Base-by-base conservation (phyloP, 345 rosid genomes). In the Isatis tinctoria region DNA sequence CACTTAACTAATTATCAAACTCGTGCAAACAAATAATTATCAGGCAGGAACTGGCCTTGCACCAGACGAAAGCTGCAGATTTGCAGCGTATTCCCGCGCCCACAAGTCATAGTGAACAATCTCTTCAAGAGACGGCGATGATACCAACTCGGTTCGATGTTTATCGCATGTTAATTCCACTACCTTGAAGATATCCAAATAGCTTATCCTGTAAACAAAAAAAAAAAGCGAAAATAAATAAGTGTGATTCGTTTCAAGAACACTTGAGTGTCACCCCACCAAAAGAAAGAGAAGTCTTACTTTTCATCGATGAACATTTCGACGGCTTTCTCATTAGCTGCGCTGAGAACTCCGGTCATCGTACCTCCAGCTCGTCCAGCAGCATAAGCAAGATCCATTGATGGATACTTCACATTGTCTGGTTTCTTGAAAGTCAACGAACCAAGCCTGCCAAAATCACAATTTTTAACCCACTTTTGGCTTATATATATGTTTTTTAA, bases 301-400 rank as follows among this genome's bases (percentile, higher is more conserved):
- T 85, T 82, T 76, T 90, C 97, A 78, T 85, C 73, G 0, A 95
- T 86, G 81, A 91, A 91, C 89, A 88, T 75, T 81, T 88, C 92
- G 3, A 88, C 97, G 0, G 94, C 97, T 83, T 83, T 86, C 82
- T 91, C 97, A 7, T 91, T 88, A 63, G 97, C 97, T n/a, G 97
- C 98, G 32, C 99, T 90, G 61, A 95, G 97, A 69, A 95, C 99
- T 82, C 99, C 99, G 1, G 97, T 95, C 99, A 95, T 95, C 49
- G 99, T 95, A 67, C 99, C 99, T 79, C 98, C 99, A 17, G 99
- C 94, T 73, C 94, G 82, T 80, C 97, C 99, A 30, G 99, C 99
- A 28, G 99, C 83, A 74, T 92, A 95, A 57, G 94, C 92, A 77
- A 95, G 98, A 70, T 88, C 87, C 97, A 95, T 86, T 22, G 99